Base-by-base conservation (phyloP, 306 rosid genomes). In the Castanea sativa region DNA sequence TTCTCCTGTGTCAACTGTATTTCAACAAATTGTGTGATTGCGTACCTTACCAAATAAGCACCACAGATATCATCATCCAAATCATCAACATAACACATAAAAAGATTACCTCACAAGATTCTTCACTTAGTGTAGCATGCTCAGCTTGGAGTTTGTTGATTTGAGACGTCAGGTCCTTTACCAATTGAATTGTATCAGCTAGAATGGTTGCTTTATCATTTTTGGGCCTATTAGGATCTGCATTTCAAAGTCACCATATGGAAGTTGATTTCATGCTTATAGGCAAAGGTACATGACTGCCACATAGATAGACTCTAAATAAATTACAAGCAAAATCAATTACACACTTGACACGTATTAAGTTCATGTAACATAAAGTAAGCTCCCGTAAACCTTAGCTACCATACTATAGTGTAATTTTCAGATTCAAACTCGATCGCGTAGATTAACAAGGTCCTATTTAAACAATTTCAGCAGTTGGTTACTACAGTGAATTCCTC, bases 181-280 rank as follows among this genome's bases (percentile, higher is more conserved):
- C 90, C 88, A 92, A 84, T 82, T 89, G 98, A 83, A 92, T 77
- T 51, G 98, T 86, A 76, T 94, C 98, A 3, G 82, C 80, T 59
- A 92, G 69, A 87, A 94, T 87, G 84, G 97, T 89, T 85, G 94
- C 92, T 82, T 92, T 94, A 85, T 94, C 97, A 83, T 92, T 94
- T 81, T 89, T 94, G 49, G 98, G 98, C 81, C 98, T 88, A 67
- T 87, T 96, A 51, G 98, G 96, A 79, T 94, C 98, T 94, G 94
- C 85, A 86, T 71, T 75, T 83, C 55, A 86, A 71, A 64, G 64
- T 71, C 80, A 78, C 56, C 86, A 64, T 32, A 25, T 38, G 52
- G 12, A 61, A 73, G 76, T 43, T 23, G 30, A 72, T 72, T 56
- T 71, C 79, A 77, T 61, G 43, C 45, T 33, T 73, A n/a, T 19